These are phyloP conservation scores for Dictyophora rubrovolvata DNA, from an alignment of 768 basidiomycete species.

Conservation along the genomic window DNA sequence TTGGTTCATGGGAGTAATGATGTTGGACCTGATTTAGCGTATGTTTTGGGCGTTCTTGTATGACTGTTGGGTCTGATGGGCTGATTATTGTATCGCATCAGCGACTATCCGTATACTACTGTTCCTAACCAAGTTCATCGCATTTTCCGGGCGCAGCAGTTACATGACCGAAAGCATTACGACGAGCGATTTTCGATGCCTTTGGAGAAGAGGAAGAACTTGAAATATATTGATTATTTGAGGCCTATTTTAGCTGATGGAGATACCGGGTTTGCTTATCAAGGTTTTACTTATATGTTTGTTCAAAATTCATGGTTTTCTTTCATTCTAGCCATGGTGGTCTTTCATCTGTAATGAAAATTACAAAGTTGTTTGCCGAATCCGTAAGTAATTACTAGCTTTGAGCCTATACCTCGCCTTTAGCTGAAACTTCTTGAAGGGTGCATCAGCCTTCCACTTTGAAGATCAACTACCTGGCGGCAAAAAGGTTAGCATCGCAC, in stretches of 20 bases:
- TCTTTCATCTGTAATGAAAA: constrained; percentile 88
- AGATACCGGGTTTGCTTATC: constrained; percentile 68
- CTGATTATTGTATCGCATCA: constrained; percentile 21
- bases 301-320: background rate
- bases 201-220: constrained; percentile 51
- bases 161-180: constrained; percentile 89
- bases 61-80: background rate
- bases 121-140: constrained; percentile 94
- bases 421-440: constrained; percentile 30
- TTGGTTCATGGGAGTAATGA: constrained; percentile 87
- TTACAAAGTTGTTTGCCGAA: constrained; percentile 91
- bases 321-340: constrained; percentile 65
- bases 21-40: constrained; percentile 88
- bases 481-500: constrained; percentile 56
- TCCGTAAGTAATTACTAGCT: constrained; percentile 35
- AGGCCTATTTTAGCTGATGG: constrained; percentile 91
- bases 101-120: constrained; percentile 93
- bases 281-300: background rate
- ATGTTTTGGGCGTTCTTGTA: constrained; percentile 11
- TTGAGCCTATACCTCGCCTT: background rate
- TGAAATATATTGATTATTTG: constrained; percentile 79
- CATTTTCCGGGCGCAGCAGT: constrained; percentile 81
- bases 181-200: constrained; percentile 69
- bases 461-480: constrained; percentile 94
- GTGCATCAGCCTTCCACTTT: constrained; percentile 82